These are phyloP conservation scores for Phytophthora gonapodyides DNA, from an alignment of 352 stramenopile species.

Conservation along the genomic window DNA sequence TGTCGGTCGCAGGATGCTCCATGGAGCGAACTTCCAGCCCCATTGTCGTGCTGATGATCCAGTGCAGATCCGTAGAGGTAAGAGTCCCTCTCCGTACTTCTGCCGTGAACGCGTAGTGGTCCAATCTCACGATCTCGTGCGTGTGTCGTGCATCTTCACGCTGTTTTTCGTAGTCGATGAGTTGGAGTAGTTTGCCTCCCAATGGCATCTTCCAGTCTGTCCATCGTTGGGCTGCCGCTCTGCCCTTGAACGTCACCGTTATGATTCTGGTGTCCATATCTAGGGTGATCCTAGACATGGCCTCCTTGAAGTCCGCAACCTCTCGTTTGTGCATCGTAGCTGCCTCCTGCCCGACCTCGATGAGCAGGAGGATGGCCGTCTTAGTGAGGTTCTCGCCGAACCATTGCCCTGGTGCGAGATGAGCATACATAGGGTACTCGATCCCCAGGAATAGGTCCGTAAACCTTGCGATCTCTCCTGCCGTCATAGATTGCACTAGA, in stretches of 20 bases:
- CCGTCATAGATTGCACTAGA: neutral
- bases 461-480: neutral
- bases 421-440: neutral
- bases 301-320: neutral
- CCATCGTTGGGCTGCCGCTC: neutral
- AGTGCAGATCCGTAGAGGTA: neutral
- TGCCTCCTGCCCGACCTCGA: neutral
- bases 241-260: constrained; percentile 5
- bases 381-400: neutral
- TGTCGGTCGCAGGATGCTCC: neutral
- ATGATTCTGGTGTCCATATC: neutral
- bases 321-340: neutral
- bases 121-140: neutral
- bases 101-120: constrained; percentile 1
- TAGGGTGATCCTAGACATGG: neutral
- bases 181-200: neutral
- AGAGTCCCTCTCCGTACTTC: neutral
- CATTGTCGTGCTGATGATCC: neutral
- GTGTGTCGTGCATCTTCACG: neutral
- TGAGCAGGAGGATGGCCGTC: neutral
- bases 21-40: neutral
- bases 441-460: neutral
- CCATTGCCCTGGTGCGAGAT: neutral
- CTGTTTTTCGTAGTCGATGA: constrained; percentile 1
- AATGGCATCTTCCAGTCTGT: neutral